These are phyloP conservation scores for Alternaria sp. DNA, from an alignment of 2,329 filamentous ascomycete genomes.

Conservation along the genomic window DNA sequence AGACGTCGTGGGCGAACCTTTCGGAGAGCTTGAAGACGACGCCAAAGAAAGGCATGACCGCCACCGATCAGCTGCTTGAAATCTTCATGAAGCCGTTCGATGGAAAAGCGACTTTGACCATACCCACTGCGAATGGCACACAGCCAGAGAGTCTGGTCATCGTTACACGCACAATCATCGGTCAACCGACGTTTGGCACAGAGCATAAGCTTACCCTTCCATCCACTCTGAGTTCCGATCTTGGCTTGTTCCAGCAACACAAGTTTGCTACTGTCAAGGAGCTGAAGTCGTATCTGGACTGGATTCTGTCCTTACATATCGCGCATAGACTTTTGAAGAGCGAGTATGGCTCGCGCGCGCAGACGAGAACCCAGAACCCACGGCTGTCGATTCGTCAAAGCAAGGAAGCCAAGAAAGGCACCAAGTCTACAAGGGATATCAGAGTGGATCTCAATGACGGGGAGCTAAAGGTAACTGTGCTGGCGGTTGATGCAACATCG, in stretches of 20 bases:
- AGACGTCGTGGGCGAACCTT: conserved; percentile 38
- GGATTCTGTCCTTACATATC: conserved; percentile 41
- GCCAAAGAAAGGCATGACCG: conserved; percentile 31
- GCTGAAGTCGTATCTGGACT: conserved; percentile 40
- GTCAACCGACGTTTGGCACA: conserved; percentile 42
- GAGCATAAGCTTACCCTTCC: conserved; percentile 44
- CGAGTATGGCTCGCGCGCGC: conserved; percentile 26
- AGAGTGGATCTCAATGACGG: conserved; percentile 27
- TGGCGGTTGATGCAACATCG: conserved; percentile 2
- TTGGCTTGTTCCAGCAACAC: conserved; percentile 37
- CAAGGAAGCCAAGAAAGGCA: conserved; percentile 28
- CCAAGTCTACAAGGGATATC: conserved; percentile 26
- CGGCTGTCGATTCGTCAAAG: conserved; percentile 28
- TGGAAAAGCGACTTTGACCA: conserved; percentile 33
- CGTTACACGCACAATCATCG: conserved; percentile 41
- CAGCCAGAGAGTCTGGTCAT: conserved; percentile 33
- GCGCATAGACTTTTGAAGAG: conserved; percentile 36
- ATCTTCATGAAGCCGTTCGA: conserved; percentile 38
- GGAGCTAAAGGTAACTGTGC: conserved; percentile 19
- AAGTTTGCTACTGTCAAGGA: conserved; percentile 39
- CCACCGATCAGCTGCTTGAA: conserved; percentile 41
- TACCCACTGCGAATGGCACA: conserved; percentile 28
- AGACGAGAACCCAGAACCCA: conserved; percentile 27
- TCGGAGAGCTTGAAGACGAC: conserved; percentile 36
- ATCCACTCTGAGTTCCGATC: conserved; percentile 31